These are phyloP conservation scores for Candida michaelii DNA, from an alignment of 805 yeast species.

Conservation along the genomic window DNA sequence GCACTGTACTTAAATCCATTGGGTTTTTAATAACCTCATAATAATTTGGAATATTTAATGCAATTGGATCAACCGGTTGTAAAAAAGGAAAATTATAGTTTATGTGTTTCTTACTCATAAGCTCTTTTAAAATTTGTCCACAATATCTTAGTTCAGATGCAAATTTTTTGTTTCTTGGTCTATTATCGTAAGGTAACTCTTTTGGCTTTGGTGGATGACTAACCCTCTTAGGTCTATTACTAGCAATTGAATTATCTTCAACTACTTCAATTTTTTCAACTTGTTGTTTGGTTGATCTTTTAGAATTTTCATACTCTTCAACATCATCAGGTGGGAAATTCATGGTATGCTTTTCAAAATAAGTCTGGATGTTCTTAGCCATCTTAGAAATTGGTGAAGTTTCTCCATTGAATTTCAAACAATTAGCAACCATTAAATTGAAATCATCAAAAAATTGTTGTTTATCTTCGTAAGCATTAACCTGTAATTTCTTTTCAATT, in stretches of 20 bases:
- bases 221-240: conserved; percentile 90
- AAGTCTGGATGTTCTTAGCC: conserved; percentile 88
- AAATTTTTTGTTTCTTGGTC: conserved; percentile 89
- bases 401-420: conserved; percentile 82
- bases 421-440: conserved; percentile 80
- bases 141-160: conserved; percentile 89
- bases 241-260: conserved; percentile 57
- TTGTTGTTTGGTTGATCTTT: conserved; percentile 17
- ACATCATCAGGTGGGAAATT: conserved; percentile 71
- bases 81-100: conserved; percentile 85
- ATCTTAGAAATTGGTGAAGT: conserved; percentile 81
- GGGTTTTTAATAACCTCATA: conserved; percentile 84
- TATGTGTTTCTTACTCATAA: conserved; percentile 79
- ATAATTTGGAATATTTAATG: conserved; percentile 88
- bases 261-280: neutral
- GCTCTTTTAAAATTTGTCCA: conserved; percentile 76
- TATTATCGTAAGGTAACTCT: conserved; percentile 85
- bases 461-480: conserved; percentile 70
- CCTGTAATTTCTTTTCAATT: conserved; percentile 75
- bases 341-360: conserved; percentile 89
- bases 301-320: conserved; percentile 14
- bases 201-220: conserved; percentile 96
- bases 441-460: conserved; percentile 73
- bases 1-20: conserved; percentile 90
- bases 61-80: conserved; percentile 93